phyloP scores from a whole-genome alignment of 805 yeast genomes.

The Candida ovalis region DNA sequence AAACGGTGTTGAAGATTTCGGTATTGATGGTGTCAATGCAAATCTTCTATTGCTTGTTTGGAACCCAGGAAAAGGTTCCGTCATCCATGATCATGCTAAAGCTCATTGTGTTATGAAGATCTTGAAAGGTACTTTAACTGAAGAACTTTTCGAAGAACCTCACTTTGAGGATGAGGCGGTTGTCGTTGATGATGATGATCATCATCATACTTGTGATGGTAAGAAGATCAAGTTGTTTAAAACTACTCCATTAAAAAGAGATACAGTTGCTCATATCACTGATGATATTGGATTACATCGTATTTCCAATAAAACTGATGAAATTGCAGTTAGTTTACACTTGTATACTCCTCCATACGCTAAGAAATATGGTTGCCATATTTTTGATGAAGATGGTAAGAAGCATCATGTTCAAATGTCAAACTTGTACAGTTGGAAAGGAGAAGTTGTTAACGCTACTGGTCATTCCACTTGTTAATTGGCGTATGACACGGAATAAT shows the following conservation, averaged over 20 bases:
- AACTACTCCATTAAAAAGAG: conserved; percentile 27
- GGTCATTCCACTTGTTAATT: conserved; percentile 18
- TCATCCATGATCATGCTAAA: conserved; percentile 71
- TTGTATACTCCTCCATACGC: conserved; percentile 79
- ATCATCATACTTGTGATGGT: not conserved
- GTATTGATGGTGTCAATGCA: conserved; percentile 67
- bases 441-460: conserved; percentile 28
- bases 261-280: conserved; percentile 60
- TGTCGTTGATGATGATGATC: not conserved
- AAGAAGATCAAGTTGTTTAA: conserved; percentile 9
- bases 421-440: conserved; percentile 60
- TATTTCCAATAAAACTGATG: conserved; percentile 47
- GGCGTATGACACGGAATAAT: not conserved
- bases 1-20: conserved; percentile 73
- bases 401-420: conserved; percentile 56
- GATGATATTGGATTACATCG: conserved; percentile 66
- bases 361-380: conserved; percentile 49
- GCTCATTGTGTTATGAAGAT: conserved; percentile 77
- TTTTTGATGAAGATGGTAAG: conserved; percentile 46
- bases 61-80: conserved; percentile 62
- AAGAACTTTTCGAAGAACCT: conserved; percentile 54
- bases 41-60: conserved; percentile 65
- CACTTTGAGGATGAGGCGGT: conserved; percentile 9
- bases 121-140: conserved; percentile 54
- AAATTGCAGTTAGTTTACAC: conserved; percentile 59